Percentiles rank a stretch among this genome's conserved stretches.
These are phyloP conservation scores for Thozetella sp. DNA, from an alignment of 495 filamentous ascomycete genomes.

Conservation along the genomic window DNA sequence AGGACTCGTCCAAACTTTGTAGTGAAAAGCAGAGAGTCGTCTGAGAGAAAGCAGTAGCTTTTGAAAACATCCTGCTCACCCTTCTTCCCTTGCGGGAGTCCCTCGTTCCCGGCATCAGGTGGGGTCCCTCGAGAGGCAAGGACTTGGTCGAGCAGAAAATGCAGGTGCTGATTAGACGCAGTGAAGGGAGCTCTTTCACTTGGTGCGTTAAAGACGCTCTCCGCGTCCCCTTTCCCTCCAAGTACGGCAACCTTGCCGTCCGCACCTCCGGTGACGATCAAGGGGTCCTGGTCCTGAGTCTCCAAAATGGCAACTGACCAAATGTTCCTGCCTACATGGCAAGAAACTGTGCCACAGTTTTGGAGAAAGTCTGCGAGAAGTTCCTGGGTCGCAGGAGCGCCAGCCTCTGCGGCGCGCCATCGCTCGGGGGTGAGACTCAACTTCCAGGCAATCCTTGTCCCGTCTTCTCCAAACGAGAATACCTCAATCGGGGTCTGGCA, in stretches of 20 bases:
- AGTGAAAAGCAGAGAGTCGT: conserved; percentile 56
- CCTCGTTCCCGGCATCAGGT: background rate
- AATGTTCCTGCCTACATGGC: conserved; percentile 88
- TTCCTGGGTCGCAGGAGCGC: conserved; percentile 7
- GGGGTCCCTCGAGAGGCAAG: conserved; percentile 1
- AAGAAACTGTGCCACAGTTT: conserved; percentile 52
- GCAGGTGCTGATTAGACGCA: background rate
- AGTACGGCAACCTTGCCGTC: conserved; percentile 66
- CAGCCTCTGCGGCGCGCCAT: conserved; percentile 3
- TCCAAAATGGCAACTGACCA: conserved; percentile 68
- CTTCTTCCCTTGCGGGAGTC: background rate
- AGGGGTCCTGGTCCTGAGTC: conserved; percentile 18
- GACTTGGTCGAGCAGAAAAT: conserved; percentile 18
- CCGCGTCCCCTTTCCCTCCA: conserved; percentile 12
- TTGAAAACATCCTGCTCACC: conserved; percentile 52
- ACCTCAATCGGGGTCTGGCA: conserved; percentile 36
- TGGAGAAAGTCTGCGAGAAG: conserved; percentile 36
- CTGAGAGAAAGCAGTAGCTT: conserved; percentile 65
- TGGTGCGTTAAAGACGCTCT: background rate
- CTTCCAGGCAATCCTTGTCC: conserved; percentile 70
- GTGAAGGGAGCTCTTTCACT: background rate
- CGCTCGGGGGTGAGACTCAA: conserved; percentile 35
- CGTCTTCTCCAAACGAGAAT: conserved; percentile 80
- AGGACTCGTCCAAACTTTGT: conserved; percentile 64
- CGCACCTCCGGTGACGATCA: conserved; percentile 81